Evolutionary conservation across 2,329 filamentous ascomycete species (phyloP), one percentile per base, ranked within the genome.

Genomic region (Diplodia corticola): DNA sequence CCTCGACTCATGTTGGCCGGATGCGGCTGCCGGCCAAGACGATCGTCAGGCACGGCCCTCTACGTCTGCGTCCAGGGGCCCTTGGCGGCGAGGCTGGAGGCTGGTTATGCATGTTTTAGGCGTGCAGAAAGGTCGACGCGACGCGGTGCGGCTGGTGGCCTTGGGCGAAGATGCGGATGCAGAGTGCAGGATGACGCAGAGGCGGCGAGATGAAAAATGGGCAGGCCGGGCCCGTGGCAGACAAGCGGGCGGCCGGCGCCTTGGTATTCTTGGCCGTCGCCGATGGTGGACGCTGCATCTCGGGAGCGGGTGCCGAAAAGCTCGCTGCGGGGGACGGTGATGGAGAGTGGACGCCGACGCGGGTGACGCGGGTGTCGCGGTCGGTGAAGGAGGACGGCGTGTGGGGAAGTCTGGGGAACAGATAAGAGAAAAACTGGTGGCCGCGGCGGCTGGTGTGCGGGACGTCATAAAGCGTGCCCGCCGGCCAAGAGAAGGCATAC

Each of bases 11-110:
- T 13, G n/a, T 9, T n/a, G 3, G 28, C 37, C 17, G 37, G 10
- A 30, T 49, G 57, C 10, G 37, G 54, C 4, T 20, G 57, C n/a
- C n/a, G 35, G 44, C 57, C 44, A 61, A 61, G 57, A 24, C 3
- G 57, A 61, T 61, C 57, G 57, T 49, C 57, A 61, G 57, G 57
- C 40, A 61, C 57, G 26, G 20, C 28, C 26, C 24, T 48, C 26
- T 17, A 28, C 50, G 4, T 15, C 54, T 2, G 5, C 54, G 35
- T n/a, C 55, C 33, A 40, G 55, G 55, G 35, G 7, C 20, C 33
- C 54, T 12, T 17, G 54, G 28, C 13, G 2, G 1, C 54, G 20
- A 35, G 20, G 35, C 3, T 40, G 20, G 28, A 57, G 22, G 30
- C 4, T 6, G 15, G 40, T n/a, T 59, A 59, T 59, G 55, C 55